Evolutionary conservation across 208 protist genomes (phyloP).

Genomic region (Herpetomonas tarakana): DNA sequence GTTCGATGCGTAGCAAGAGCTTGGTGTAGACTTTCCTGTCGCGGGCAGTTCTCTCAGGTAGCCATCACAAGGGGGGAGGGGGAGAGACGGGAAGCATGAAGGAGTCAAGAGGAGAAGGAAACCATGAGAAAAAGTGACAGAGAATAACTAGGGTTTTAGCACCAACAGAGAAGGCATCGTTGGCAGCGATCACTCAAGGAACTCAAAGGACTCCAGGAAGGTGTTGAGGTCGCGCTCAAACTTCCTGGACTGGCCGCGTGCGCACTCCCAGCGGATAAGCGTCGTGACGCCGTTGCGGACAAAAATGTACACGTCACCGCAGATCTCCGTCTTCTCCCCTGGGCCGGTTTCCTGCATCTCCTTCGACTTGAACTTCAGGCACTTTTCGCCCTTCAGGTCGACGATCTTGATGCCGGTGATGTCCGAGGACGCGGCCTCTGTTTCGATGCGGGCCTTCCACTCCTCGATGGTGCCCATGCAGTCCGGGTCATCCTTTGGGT

Average conservation of each 20-base stretch:
- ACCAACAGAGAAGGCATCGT: too few relatives aligned
- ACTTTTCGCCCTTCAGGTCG: conserved; percentile 37
- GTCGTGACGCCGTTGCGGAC: conserved; percentile 58
- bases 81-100: too few relatives aligned
- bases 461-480: conserved; percentile 61
- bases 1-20: too few relatives aligned
- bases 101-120: too few relatives aligned
- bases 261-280: conserved; percentile 68
- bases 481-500: conserved; percentile 63
- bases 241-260: conserved; percentile 47
- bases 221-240: conserved; percentile 58
- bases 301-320: conserved; percentile 70
- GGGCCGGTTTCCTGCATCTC: conserved; percentile 77
- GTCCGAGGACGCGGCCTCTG: conserved; percentile 41
- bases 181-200: conserved; percentile 20
- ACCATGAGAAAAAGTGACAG: too few relatives aligned
- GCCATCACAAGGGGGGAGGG: too few relatives aligned
- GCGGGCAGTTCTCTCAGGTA: too few relatives aligned
- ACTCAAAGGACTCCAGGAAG: conserved; percentile 64
- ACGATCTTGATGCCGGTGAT: conserved; percentile 46
- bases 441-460: conserved; percentile 58
- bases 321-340: conserved; percentile 48
- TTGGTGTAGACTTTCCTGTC: too few relatives aligned
- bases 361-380: conserved; percentile 67
- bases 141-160: too few relatives aligned